Evolutionary conservation across 257 asterid genomes (phyloP), one percentile per base, ranked within the genome.

Genomic region (Fraxinus quadrangulata): DNA sequence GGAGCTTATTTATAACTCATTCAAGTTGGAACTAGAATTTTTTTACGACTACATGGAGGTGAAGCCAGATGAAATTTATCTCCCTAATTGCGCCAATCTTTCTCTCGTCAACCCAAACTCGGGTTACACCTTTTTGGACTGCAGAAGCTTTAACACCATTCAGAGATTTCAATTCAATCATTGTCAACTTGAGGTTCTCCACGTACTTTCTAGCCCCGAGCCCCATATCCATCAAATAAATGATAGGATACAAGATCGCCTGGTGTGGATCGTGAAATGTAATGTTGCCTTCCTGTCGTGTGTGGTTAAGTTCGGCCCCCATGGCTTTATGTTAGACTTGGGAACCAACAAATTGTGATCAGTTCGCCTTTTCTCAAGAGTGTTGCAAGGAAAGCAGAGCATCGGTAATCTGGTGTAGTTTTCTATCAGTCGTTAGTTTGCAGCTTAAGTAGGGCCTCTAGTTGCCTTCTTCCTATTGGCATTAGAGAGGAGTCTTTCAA

Each of bases 231-330:
- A 92, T 82, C 83, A 88, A 76, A 12, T 86, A 86, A 73, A 93
- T 74, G 72, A 93, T 86, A 28, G 96, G 97, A 78, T 91, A 93
- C 59, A 93, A 78, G 77, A 93, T 79, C 0, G 92, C 96, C 68
- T 93, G 97, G 45, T 39, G 45, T 39, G 45, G 45, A 26, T 97
- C 94, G 31, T 93, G 97, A 81, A 89, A 93, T 1, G 96, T 93
- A 79, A 88, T 89, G 76, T 91, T 97, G 63, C 97, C 97, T 74
- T 96, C 96, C 47, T 97, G 84, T 72, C 90, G 84, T 8, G 97
- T 90, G 81, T 87, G 85, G 81, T 90, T 86, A 76, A 91, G 88
- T 56, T 86, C 89, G 1, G 93, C 92, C 13, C 11, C 97, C 80
- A 93, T 81, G 26, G 87, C 65, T 76, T 87, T 83, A 19, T 91